These are phyloP conservation scores for Aspergillus persii DNA, from an alignment of 2,329 filamentous ascomycete species.

Conservation along the genomic window DNA sequence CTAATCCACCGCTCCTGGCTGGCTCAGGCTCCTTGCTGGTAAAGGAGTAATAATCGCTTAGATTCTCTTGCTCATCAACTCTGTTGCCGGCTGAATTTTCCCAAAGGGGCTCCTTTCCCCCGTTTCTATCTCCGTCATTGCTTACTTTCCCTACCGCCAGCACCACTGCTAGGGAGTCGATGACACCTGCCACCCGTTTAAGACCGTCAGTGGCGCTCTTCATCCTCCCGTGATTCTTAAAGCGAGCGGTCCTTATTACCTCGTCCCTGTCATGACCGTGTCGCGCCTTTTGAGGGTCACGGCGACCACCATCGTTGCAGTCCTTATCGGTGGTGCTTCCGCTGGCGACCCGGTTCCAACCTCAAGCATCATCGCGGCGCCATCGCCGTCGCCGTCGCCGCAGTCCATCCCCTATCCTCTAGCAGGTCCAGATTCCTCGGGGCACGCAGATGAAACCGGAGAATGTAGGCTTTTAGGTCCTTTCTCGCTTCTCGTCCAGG, in stretches of 20 bases:
- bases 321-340: slow-evolving; percentile 10
- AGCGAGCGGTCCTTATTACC: not conserved
- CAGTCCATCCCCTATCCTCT: slow-evolving; percentile 19
- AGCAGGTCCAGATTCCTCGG: slow-evolving; percentile 24
- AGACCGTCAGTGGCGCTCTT: no score
- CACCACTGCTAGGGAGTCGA: not conserved
- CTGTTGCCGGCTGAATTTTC: not conserved
- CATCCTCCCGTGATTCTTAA: not conserved
- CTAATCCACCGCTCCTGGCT: slow-evolving; percentile 12
- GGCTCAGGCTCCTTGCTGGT: slow-evolving; percentile 24
- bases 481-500: slow-evolving; percentile 88
- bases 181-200: not conserved
- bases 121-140: not conserved
- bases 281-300: slow-evolving; percentile 3
- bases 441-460: slow-evolving; percentile 55
- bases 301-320: slow-evolving; percentile 7
- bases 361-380: slow-evolving; percentile 14
- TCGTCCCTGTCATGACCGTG: slow-evolving; percentile 5
- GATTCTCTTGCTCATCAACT: not conserved
- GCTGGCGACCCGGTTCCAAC: slow-evolving; percentile 14
- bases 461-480: slow-evolving; percentile 86
- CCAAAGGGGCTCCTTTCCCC: not conserved
- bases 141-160: not conserved
- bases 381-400: slow-evolving; percentile 15
- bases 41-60: slow-evolving; percentile 12